Conservation (phyloP, 169 alveolate species). For the Eimeria praecox region DNA sequence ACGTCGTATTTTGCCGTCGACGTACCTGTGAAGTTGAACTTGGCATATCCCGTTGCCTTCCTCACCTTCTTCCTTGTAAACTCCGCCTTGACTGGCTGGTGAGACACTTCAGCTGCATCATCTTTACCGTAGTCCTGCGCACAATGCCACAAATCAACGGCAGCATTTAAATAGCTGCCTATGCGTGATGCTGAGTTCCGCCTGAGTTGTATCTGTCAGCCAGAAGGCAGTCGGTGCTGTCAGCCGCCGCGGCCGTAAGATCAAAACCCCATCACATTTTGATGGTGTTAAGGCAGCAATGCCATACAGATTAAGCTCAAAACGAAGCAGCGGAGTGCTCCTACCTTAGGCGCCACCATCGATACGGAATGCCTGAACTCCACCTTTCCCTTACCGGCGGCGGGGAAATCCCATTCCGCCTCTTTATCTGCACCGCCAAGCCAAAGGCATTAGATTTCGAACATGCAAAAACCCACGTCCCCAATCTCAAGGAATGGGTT, state of each 20-base stretch:
- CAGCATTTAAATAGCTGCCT: neutral
- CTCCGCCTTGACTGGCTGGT: slow-evolving; percentile 77
- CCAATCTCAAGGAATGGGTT: neutral
- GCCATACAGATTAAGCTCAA: neutral
- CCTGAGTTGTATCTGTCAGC: neutral
- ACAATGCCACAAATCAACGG: neutral
- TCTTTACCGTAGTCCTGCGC: slow-evolving; percentile 68
- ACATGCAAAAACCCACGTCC: neutral
- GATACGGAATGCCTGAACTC: slow-evolving; percentile 66
- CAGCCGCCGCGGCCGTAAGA: neutral
- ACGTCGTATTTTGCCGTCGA: neutral
- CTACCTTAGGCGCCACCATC: slow-evolving; percentile 70
- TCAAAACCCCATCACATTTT: neutral
- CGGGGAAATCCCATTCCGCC: slow-evolving; percentile 79
- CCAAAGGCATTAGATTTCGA: neutral
- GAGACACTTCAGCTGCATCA: slow-evolving; percentile 38
- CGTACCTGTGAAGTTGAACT: slow-evolving; percentile 71
- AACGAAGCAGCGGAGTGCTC: neutral
- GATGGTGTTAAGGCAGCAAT: neutral
- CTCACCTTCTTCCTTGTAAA: slow-evolving; percentile 79
- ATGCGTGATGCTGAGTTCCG: neutral
- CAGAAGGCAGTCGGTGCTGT: neutral
- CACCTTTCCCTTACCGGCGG: slow-evolving; percentile 79
- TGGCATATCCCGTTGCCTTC: slow-evolving; percentile 80
- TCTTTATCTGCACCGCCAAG: slow-evolving; percentile 68